These are phyloP conservation scores for Aegilops speltoides DNA, from an alignment of 176 grass and related monocot genomes.

Conservation along the genomic window DNA sequence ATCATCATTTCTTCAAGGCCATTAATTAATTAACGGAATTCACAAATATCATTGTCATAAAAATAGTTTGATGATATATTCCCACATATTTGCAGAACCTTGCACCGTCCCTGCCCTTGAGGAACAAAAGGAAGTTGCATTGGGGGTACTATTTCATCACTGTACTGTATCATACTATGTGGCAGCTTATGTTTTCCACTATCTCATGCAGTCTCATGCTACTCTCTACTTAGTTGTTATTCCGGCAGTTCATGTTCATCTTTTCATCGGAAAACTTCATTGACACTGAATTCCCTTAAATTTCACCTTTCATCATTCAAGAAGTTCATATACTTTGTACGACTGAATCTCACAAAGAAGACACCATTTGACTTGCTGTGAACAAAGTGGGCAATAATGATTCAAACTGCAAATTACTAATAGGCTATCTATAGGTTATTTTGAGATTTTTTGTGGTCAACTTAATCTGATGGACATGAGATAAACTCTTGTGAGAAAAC, in stretches of 20 bases:
- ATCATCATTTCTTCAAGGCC: background rate
- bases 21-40: background rate
- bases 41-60: background rate
- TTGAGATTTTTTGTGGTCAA: background rate
- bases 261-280: background rate
- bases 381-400: background rate
- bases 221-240: slow-evolving; percentile 10
- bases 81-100: slow-evolving; percentile 33
- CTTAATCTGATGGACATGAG: slow-evolving; percentile 1
- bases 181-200: background rate
- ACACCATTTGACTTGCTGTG: background rate
- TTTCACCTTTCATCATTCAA: background rate
- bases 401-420: slow-evolving; percentile 13
- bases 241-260: background rate
- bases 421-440: background rate
- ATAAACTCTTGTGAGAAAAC: background rate
- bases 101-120: slow-evolving; percentile 20
- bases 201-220: slow-evolving; percentile 4
- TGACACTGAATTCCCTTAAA: background rate
- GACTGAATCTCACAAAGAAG: slow-evolving; percentile 8
- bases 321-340: slow-evolving; percentile 1
- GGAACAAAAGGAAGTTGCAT: slow-evolving; percentile 60
- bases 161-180: background rate
- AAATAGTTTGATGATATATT: slow-evolving; percentile 13
- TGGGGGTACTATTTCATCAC: slow-evolving; percentile 47